phyloP scores from a whole-genome alignment of 2,329 filamentous ascomycete genomes.

The Amesomyces nigricolor region DNA sequence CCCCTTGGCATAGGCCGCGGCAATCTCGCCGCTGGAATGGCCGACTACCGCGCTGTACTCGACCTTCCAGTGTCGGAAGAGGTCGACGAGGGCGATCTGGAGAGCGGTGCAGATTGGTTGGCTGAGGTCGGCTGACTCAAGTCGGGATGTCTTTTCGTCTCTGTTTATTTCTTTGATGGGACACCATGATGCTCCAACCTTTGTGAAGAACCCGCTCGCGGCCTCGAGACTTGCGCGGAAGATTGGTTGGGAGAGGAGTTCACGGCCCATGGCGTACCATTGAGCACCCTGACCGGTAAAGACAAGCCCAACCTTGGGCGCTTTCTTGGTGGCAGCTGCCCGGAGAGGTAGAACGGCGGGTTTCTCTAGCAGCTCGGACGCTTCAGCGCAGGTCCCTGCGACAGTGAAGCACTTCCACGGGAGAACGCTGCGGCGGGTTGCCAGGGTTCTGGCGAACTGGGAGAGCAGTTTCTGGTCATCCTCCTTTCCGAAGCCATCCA shows the following conservation, averaged over 20 bases:
- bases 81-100: constrained; percentile 32
- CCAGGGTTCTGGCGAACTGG: too few species aligned
- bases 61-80: constrained; percentile 27
- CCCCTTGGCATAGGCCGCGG: constrained; percentile 29
- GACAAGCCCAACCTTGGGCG: constrained; percentile 16
- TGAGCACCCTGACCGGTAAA: constrained; percentile 28
- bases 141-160: constrained; percentile 10
- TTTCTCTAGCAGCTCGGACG: not conserved
- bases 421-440: too few species aligned
- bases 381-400: too few species aligned
- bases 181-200: not conserved
- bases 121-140: constrained; percentile 27
- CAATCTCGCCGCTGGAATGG: constrained; percentile 32
- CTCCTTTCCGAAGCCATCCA: too few species aligned
- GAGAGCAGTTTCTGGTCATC: too few species aligned
- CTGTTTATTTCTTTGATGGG: constrained; percentile 18
- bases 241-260: constrained; percentile 20
- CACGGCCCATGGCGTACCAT: constrained; percentile 27
- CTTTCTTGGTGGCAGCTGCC: not conserved
- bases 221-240: constrained; percentile 4
- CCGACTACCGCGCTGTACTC: constrained; percentile 26
- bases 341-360: too few species aligned
- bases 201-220: too few species aligned
- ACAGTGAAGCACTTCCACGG: too few species aligned
- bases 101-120: constrained; percentile 35